Conservation (phyloP, 2,329 filamentous ascomycete genomes). For the Talaromyces sp. region DNA sequence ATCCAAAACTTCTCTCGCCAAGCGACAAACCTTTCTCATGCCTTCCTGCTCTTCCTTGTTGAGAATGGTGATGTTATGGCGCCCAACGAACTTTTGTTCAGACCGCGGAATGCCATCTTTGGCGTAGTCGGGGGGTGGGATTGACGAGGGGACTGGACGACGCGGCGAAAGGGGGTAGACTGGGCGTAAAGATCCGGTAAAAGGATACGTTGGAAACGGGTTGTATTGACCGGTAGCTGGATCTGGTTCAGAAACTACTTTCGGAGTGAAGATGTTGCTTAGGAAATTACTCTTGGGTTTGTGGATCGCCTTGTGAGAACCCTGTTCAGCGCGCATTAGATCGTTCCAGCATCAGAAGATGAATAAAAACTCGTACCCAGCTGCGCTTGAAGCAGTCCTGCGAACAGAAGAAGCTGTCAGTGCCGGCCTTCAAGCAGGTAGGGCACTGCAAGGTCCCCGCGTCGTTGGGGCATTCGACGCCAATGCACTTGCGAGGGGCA, state of each 20-base stretch:
- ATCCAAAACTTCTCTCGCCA: conserved; percentile 88
- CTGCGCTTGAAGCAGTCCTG: conserved; percentile 99
- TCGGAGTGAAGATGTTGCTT: conserved; percentile 67
- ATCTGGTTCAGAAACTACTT: conserved; percentile 83
- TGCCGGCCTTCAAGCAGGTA: conserved; percentile 83
- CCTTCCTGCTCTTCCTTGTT: conserved; percentile 74
- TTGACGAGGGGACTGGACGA: conserved; percentile 70
- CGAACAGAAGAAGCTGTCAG: conserved; percentile 93
- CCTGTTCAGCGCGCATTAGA: conserved; percentile 43
- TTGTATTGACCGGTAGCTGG: conserved; percentile 86
- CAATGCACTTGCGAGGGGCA: conserved; percentile 55
- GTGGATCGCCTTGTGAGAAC: conserved; percentile 74
- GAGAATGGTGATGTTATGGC: conserved; percentile 77
- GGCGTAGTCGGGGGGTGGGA: conserved; percentile 82
- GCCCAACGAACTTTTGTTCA: conserved; percentile 58
- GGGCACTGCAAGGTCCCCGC: conserved; percentile 86
- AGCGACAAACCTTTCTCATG: conserved; percentile 86
- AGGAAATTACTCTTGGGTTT: conserved; percentile 71
- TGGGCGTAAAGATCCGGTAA: conserved; percentile 73
- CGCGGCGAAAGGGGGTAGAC: conserved; percentile 75
- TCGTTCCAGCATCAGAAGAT: not conserved
- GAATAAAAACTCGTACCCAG: conserved; percentile 63
- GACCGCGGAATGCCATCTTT: conserved; percentile 69
- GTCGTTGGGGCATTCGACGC: conserved; percentile 78
- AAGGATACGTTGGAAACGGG: conserved; percentile 83